Conservation (phyloP, 768 basidiomycete genomes). For the Gymnopilus junonius region DNA sequence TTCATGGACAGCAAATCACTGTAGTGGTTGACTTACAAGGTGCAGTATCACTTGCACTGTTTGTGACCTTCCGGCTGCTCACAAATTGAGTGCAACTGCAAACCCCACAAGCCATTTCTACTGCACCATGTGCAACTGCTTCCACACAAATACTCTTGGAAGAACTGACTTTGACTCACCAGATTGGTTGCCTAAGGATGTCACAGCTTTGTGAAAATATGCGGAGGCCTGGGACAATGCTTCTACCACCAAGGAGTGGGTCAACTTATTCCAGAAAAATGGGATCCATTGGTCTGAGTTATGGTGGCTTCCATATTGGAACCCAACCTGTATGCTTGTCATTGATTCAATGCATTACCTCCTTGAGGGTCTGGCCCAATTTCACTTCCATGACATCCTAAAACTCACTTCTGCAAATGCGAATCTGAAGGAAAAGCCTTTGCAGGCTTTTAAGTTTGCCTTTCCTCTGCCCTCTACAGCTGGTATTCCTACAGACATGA, state of each 20-base stretch:
- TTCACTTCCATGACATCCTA: constrained; percentile 25
- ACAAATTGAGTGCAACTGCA: constrained; percentile 19
- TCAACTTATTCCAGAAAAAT: constrained; percentile 16
- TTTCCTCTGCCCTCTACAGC: background rate
- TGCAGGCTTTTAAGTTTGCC: constrained; percentile 3
- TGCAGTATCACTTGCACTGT: too few relatives aligned
- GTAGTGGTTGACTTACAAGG: too few relatives aligned
- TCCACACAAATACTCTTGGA: background rate
- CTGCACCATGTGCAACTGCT: constrained; percentile 20
- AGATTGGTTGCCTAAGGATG: constrained; percentile 22
- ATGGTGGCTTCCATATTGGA: constrained; percentile 37
- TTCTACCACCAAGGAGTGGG: background rate
- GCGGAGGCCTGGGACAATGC: constrained; percentile 27
- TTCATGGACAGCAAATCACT: too few relatives aligned
- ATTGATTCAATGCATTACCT: constrained; percentile 40
- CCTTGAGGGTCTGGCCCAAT: constrained; percentile 23
- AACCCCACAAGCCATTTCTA: constrained; percentile 7
- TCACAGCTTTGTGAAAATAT: constrained; percentile 3
- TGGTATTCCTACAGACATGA: background rate
- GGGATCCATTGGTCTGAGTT: constrained; percentile 33
- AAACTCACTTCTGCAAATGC: background rate
- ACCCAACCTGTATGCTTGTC: constrained; percentile 26
- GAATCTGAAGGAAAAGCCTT: background rate
- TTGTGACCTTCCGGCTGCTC: too few relatives aligned
- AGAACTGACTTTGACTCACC: constrained; percentile 22